A percentile compares a stretch with the other conserved stretches of the same genome.
These are phyloP conservation scores for Chlorencoelia australis DNA, from an alignment of 2,329 filamentous ascomycete species.

Conservation along the genomic window DNA sequence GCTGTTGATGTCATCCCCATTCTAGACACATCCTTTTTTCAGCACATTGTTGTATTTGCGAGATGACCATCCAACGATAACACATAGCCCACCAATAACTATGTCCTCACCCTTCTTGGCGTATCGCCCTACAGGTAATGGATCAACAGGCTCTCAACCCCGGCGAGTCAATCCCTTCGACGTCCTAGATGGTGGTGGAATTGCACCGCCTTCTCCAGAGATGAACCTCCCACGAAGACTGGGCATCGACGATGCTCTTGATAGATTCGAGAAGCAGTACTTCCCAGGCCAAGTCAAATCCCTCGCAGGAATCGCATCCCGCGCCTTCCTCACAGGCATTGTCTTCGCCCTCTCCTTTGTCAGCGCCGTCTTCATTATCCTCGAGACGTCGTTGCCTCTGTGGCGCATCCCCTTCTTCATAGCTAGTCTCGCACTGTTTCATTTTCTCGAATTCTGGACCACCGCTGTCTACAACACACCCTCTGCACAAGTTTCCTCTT, in stretches of 20 bases:
- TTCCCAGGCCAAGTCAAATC: slow-evolving; percentile 22
- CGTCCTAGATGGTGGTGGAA: slow-evolving; percentile 8
- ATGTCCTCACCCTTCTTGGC: too few relatives aligned
- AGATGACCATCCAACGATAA: too few relatives aligned
- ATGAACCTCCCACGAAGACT: slow-evolving; percentile 1
- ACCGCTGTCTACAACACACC: slow-evolving; percentile 77
- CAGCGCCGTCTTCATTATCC: slow-evolving; percentile 19
- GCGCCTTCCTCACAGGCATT: slow-evolving; percentile 27
- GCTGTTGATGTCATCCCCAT: too few relatives aligned
- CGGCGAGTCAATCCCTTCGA: slow-evolving; percentile 4
- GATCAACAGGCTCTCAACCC: too few relatives aligned
- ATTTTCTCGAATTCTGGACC: slow-evolving; percentile 93
- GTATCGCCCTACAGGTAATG: too few relatives aligned
- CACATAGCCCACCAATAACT: too few relatives aligned
- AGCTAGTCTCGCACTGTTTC: slow-evolving; percentile 64
- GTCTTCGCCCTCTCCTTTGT: slow-evolving; percentile 16
- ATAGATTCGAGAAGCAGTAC: slow-evolving; percentile 22
- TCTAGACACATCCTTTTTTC: too few relatives aligned
- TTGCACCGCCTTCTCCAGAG: slow-evolving; percentile 3
- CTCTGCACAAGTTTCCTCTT: slow-evolving; percentile 62
- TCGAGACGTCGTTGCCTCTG: slow-evolving; percentile 21
- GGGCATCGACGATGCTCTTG: slow-evolving; percentile 17
- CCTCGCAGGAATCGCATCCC: slow-evolving; percentile 29
- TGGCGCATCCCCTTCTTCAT: slow-evolving; percentile 61
- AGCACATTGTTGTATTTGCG: too few relatives aligned